Base-by-base conservation (phyloP, 2,329 filamentous ascomycete species). In the Trichophyton mentagrophytes region DNA sequence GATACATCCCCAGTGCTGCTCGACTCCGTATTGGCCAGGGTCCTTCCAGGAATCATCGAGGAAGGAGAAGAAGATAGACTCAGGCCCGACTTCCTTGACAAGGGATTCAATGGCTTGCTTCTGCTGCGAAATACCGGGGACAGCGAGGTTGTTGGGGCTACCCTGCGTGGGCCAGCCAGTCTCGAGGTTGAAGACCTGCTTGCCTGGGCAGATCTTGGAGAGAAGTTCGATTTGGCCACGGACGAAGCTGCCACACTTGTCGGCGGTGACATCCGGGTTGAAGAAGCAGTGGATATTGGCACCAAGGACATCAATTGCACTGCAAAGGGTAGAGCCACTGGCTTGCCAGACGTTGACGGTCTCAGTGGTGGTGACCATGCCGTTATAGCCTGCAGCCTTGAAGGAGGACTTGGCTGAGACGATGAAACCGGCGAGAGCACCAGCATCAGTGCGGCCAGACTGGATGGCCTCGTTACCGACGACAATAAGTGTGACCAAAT, bases 251-350 rank as follows among this genome's bases (percentile, higher is more conserved):
- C 92, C 92, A 60, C 91, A 90, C 58, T 81, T 70, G 3, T 75
- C 69, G 63, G 90, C 82, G 25, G 76, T 70, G 65, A 86, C 81
- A 62, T 81, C 77, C 53, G 83, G 72, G 80, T 95, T 95, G 87
- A 96, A 97, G 87, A 88, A 96, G 67, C 91, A 85, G 79, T 97
- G 91, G 69, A 95, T 85, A 82, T 96, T 96, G 75, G 84, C 85
- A 74, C 86, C 88, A 42, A 89, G 82, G 64, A 95, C 79, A 71
- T 96, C 90, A 62, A 96, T 80, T 68, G 80, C 82, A 40, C 70
- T 68, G 82, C 92, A 96, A 64, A 96, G 81, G 57, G 74, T 57
- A 36, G 71, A 68, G 61, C 80, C 81, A 65, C 86, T 79, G 59
- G 77, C 66, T 76, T 89, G 78, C 84, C 90, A 90, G 72, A 87